A percentile compares a stretch with the other conserved stretches of the same genome.
These are phyloP conservation scores for Lolium rigidum DNA, from an alignment of 176 grass and related monocot genomes.

Conservation along the genomic window DNA sequence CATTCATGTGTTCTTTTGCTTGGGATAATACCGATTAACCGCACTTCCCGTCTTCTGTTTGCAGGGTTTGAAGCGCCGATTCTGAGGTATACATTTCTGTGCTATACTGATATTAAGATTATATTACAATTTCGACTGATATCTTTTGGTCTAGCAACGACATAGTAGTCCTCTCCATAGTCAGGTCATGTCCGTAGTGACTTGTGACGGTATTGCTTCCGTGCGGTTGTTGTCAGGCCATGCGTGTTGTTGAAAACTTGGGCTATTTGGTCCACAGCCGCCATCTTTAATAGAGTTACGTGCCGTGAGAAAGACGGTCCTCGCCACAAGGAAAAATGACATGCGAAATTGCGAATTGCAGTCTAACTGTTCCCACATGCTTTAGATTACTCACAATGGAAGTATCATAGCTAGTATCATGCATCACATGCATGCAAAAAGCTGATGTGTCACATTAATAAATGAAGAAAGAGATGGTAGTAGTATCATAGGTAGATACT, in stretches of 20 bases:
- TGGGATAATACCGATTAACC: not conserved
- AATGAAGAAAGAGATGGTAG: too few species aligned
- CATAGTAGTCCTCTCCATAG: not conserved
- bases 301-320: not conserved
- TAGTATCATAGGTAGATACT: too few species aligned
- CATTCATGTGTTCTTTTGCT: not conserved
- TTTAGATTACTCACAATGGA: too few species aligned
- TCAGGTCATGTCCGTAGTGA: too few species aligned
- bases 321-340: not conserved
- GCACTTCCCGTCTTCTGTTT: not conserved
- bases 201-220: not conserved
- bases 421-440: too few species aligned
- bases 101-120: not conserved
- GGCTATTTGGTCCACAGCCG: not conserved
- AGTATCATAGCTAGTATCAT: too few species aligned
- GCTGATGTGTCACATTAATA: too few species aligned
- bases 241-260: not conserved
- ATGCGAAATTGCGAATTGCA: too few species aligned
- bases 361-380: not conserved
- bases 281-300: not conserved
- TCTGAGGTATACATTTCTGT: constrained; percentile 47
- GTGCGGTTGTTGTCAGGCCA: not conserved
- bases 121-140: not conserved
- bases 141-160: not conserved
- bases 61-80: constrained; percentile 52